These are phyloP conservation scores for Rhizopogon rudus DNA, from an alignment of 768 basidiomycete genomes.

Conservation along the genomic window DNA sequence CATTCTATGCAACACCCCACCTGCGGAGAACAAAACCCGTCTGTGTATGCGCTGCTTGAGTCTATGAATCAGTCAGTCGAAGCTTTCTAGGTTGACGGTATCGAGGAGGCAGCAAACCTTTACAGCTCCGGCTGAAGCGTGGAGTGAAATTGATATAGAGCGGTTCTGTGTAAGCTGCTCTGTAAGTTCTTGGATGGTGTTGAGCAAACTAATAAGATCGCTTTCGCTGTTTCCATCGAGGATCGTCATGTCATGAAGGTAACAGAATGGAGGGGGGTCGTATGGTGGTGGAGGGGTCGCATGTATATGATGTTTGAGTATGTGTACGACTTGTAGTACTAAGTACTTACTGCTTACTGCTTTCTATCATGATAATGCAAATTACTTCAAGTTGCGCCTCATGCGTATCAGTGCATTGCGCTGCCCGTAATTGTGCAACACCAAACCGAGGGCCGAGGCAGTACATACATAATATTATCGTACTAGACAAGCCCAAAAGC, in stretches of 20 bases:
- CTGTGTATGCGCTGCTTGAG: slow-evolving; percentile 83
- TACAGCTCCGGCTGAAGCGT: slow-evolving; percentile 66
- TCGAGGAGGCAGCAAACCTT: slow-evolving; percentile 55
- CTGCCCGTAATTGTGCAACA: too few relatives aligned
- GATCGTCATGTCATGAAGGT: slow-evolving; percentile 41
- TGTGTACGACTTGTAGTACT: too few relatives aligned
- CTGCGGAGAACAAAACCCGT: slow-evolving; percentile 88
- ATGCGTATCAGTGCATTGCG: too few relatives aligned
- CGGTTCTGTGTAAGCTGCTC: slow-evolving; percentile 82
- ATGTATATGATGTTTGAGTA: neutral
- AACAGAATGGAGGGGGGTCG: neutral
- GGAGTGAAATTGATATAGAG: slow-evolving; percentile 62
- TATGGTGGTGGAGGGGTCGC: neutral
- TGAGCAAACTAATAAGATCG: slow-evolving; percentile 59
- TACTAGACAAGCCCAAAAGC: too few relatives aligned
- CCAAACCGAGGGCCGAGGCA: too few relatives aligned
- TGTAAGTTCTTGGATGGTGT: slow-evolving; percentile 71
- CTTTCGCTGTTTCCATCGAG: slow-evolving; percentile 49
- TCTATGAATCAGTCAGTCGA: slow-evolving; percentile 35
- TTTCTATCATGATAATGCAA: too few relatives aligned
- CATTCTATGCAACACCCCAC: slow-evolving; percentile 32
- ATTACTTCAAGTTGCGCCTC: too few relatives aligned
- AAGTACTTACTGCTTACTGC: too few relatives aligned
- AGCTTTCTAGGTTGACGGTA: neutral
- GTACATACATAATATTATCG: too few relatives aligned